Base-by-base conservation (phyloP, 148 eudicot genomes). In the Gaultheria prostrata region DNA sequence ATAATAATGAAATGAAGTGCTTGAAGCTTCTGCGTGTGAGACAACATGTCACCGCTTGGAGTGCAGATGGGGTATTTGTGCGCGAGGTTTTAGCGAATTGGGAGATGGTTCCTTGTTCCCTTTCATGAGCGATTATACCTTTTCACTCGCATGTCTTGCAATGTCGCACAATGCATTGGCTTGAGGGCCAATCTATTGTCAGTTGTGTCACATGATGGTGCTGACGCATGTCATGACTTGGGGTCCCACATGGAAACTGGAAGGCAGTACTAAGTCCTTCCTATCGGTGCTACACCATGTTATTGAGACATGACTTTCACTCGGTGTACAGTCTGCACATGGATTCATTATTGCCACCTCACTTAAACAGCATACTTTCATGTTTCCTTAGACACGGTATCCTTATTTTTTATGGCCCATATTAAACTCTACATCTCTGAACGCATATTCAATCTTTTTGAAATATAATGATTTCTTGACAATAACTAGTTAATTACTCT, bases 291-390 rank as follows among this genome's bases (percentile, higher is more conserved):
- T 28, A 67, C 2, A 26, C 35, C 72, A 67, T 35, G 28, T 63
- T 24, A 2, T 24, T 26, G 18, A 67, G 35, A 28, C 72, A 67
- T 67, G 35, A 67, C 72, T 67, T 67, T 67, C 72, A 28, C 35
- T 67, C 1, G 39, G 72, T 67, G 17, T 12, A 67, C 35, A 26
- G 57, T 48, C 48, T 46, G 18, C 50, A 15, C 43, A 46, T 65
- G 83, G 46, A 15, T 80, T 80, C 18, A 28, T 80, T 33, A 39
- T n/a, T 80, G 20, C 48, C 12, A 61, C 67, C 48, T 80, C 43
- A 67, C 76, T 11, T 24, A 18, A 28, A 80, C 57, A 8, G n/a
- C 11, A 65, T 67, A 21, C 11, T 80, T 65, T 17, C 15, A 33
- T 82, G 51, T 32, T 33, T 71, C 53, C 24, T 13, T 80, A 6